These are phyloP conservation scores for Tolypocladium ophioglossoides DNA, from an alignment of 2,329 filamentous ascomycete species.

Conservation along the genomic window DNA sequence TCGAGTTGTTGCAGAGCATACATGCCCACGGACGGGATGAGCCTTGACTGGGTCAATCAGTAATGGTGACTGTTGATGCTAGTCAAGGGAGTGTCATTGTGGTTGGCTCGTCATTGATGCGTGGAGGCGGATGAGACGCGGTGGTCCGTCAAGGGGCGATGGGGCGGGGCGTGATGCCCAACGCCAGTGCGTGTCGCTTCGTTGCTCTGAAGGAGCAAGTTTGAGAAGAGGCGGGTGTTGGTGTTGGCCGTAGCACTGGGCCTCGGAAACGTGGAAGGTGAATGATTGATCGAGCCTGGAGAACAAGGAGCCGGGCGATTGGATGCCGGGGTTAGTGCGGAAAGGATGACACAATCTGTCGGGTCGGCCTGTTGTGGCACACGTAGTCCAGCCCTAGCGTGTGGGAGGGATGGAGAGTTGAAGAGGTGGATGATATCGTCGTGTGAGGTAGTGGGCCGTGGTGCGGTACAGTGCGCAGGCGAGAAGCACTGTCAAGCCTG, in stretches of 20 bases:
- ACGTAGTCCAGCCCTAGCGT: slow-evolving; percentile 1
- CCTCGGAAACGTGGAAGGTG: slow-evolving; percentile 3
- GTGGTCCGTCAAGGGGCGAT: slow-evolving; percentile 4
- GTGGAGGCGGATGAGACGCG: slow-evolving; percentile 8
- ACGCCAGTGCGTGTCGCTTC: background rate
- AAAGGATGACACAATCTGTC: slow-evolving; percentile 7
- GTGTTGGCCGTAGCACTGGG: slow-evolving; percentile 2
- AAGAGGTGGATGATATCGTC: background rate
- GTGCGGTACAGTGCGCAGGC: background rate
- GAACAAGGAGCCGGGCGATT: slow-evolving; percentile 2
- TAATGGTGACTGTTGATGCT: slow-evolving; percentile 12
- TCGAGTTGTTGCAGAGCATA: slow-evolving; percentile 18
- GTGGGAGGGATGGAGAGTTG: background rate
- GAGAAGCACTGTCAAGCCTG: background rate
- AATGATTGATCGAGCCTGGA: slow-evolving; percentile 1
- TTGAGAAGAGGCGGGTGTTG: background rate
- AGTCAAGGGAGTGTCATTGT: slow-evolving; percentile 21
- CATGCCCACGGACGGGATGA: slow-evolving; percentile 21
- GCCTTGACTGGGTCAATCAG: slow-evolving; percentile 18
- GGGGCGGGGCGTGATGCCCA: slow-evolving; percentile 2
- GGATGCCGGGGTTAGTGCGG: slow-evolving; percentile 2
- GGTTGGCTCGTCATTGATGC: slow-evolving; percentile 21
- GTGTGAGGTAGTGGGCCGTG: background rate
- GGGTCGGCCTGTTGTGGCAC: slow-evolving; percentile 6
- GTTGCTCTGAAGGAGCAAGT: background rate